Conservation (phyloP, 768 basidiomycete genomes). For the Rhizopogon sp. region DNA sequence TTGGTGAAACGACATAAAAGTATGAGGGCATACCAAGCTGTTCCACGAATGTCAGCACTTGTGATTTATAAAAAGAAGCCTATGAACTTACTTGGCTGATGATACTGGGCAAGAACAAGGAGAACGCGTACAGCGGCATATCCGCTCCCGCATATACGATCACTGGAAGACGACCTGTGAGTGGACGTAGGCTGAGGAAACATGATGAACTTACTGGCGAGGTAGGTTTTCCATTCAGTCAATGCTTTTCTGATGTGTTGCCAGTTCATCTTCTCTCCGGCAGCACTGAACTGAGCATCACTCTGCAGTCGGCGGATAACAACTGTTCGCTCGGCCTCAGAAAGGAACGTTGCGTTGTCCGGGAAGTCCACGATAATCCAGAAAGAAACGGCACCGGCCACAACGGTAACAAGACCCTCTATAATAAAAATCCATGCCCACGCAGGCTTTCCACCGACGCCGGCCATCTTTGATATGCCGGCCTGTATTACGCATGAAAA, state of each 20-base stretch:
- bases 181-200: not conserved
- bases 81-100: slow-evolving; percentile 52
- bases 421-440: slow-evolving; percentile 77
- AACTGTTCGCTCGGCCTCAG: slow-evolving; percentile 63
- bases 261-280: slow-evolving; percentile 55
- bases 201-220: slow-evolving; percentile 20
- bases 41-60: not conserved
- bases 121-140: slow-evolving; percentile 72
- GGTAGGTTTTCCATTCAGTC: slow-evolving; percentile 72
- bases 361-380: slow-evolving; percentile 84
- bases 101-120: slow-evolving; percentile 75
- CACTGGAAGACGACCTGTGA: slow-evolving; percentile 33
- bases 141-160: slow-evolving; percentile 50
- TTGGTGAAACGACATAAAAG: not conserved
- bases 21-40: slow-evolving; percentile 36
- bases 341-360: slow-evolving; percentile 73
- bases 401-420: slow-evolving; percentile 61
- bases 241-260: slow-evolving; percentile 57
- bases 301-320: slow-evolving; percentile 61
- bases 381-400: slow-evolving; percentile 63
- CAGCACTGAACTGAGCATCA: slow-evolving; percentile 70
- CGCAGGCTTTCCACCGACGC: slow-evolving; percentile 59
- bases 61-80: slow-evolving; percentile 1
- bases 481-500: slow-evolving; percentile 21
- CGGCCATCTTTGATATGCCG: slow-evolving; percentile 69